phyloP scores from a whole-genome alignment of 257 asterid species.

The Misopates orontium region DNA sequence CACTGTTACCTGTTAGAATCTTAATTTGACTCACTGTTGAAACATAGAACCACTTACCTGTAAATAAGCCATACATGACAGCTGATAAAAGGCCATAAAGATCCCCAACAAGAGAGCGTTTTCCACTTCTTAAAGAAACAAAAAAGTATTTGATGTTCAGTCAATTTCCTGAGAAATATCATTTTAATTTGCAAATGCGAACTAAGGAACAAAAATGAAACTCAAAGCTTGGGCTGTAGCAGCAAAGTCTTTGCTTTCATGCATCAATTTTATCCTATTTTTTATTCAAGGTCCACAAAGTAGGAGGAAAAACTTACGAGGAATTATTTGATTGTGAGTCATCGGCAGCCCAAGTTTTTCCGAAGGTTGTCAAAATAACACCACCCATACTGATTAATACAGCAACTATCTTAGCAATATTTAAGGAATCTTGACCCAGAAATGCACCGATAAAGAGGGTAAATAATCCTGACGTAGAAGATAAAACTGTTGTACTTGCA shows the following conservation, averaged over 20 bases:
- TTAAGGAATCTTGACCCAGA: conserved; percentile 91
- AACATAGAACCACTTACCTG: conserved; percentile 53
- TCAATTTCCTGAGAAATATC: conserved; percentile 48
- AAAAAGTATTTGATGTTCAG: conserved; percentile 64
- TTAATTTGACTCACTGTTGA: conserved; percentile 1
- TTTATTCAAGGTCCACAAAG: neutral
- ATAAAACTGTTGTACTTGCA: conserved; percentile 94
- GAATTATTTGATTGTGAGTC: conserved; percentile 61
- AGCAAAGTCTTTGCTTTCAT: neutral
- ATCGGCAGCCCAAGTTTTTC: conserved; percentile 97
- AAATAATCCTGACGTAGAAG: conserved; percentile 95
- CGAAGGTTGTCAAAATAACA: conserved; percentile 88
- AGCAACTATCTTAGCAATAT: conserved; percentile 76
- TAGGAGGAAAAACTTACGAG: conserved; percentile 48
- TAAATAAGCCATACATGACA: conserved; percentile 75
- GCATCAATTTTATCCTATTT: neutral
- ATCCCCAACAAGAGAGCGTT: conserved; percentile 92
- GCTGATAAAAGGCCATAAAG: conserved; percentile 94
- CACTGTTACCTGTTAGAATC: conserved; percentile 7
- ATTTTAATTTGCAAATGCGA: conserved; percentile 36
- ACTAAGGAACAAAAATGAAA: conserved; percentile 41
- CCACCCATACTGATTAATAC: conserved; percentile 93
- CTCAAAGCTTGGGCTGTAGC: neutral
- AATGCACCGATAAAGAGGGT: conserved; percentile 90
- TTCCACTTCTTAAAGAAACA: conserved; percentile 63